Base-by-base conservation (phyloP, 306 rosid species). In the Malus fusca region DNA sequence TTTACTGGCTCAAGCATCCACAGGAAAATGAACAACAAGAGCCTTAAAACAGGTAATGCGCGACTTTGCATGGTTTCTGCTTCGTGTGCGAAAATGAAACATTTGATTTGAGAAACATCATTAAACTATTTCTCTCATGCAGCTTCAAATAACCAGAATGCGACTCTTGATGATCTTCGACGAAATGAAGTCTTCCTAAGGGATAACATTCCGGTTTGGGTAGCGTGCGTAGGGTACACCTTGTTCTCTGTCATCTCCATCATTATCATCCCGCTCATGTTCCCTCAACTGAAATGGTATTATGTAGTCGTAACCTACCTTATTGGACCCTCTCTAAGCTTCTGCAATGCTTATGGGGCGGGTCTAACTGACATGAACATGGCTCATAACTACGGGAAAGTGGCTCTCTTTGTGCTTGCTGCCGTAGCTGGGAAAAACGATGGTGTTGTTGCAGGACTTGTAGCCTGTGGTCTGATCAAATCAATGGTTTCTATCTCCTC, bases 331-430 rank as follows among this genome's bases (percentile, higher is more conserved):
- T 87, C 97, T 61, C 97, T 96, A 3, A 85, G 99, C 85, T 96
- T 96, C 89, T 96, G 99, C 88, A 96, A 96, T 74, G 99, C 99
- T 42, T 96, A 96, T 23, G 99, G 99, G 0, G 98, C 99, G 3
- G 99, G 99, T 64, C 70, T 96, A 73, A 96, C 99, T 0, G 99
- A 96, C 88, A 90, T 92, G 90, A 96, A 92, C 83, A 96, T 96
- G 99, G 97, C 99, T 23, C 90, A 89, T 74, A 96, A 96, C 88
- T 96, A 96, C 3, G 99, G 99, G 6, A 96, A 96, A 81, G 99
- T 92, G 69, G 99, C 99, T 61, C 97, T 96, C 75, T 96, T 96
- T 80, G 86, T 96, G 37, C 92, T 96, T 42, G 91, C 99, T 59
- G 89, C 97, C 40, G 35, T 90, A 77, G 85, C 94, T 0, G 92